phyloP scores from a whole-genome alignment of 371 early-diverging fungal genomes.

The Conidiobolus incongruus region DNA sequence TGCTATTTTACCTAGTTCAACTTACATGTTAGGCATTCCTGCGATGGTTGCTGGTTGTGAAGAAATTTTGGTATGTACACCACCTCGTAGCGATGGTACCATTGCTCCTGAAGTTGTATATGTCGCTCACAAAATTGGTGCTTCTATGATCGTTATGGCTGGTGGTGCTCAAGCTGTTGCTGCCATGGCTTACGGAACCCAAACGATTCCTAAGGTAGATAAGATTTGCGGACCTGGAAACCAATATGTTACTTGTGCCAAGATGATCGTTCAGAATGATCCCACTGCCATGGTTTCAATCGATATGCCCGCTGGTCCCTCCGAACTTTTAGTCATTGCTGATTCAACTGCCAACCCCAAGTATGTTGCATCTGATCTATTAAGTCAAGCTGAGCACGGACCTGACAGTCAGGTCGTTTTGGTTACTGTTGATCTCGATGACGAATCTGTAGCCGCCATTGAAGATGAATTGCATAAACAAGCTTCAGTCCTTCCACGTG shows the following conservation, averaged over 20 bases:
- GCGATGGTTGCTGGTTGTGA: constrained; percentile 91
- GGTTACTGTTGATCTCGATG: constrained; percentile 49
- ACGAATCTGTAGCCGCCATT: constrained; percentile 38
- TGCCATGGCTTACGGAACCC: constrained; percentile 93
- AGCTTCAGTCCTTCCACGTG: constrained; percentile 66
- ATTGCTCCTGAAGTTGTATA: constrained; percentile 90
- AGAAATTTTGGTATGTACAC: constrained; percentile 90
- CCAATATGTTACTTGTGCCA: constrained; percentile 96
- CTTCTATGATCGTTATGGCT: constrained; percentile 66
- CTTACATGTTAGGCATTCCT: constrained; percentile 91
- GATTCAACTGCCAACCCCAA: constrained; percentile 61
- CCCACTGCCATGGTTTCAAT: constrained; percentile 77
- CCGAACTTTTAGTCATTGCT: constrained; percentile 88
- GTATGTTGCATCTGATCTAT: constrained; percentile 84
- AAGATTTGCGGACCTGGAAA: constrained; percentile 98
- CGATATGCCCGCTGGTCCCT: constrained; percentile 98
- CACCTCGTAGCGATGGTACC: constrained; percentile 77
- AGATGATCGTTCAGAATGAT: constrained; percentile 90
- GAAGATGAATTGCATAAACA: constrained; percentile 58
- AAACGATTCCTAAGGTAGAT: constrained; percentile 88
- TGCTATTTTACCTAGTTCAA: constrained; percentile 84
- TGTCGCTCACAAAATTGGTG: constrained; percentile 93
- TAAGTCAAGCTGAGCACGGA: constrained; percentile 96
- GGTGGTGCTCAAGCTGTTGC: constrained; percentile 98
- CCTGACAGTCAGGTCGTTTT: constrained; percentile 90